Base-by-base conservation (phyloP, 495 filamentous ascomycete species). In the Pyronema omphalodes region DNA sequence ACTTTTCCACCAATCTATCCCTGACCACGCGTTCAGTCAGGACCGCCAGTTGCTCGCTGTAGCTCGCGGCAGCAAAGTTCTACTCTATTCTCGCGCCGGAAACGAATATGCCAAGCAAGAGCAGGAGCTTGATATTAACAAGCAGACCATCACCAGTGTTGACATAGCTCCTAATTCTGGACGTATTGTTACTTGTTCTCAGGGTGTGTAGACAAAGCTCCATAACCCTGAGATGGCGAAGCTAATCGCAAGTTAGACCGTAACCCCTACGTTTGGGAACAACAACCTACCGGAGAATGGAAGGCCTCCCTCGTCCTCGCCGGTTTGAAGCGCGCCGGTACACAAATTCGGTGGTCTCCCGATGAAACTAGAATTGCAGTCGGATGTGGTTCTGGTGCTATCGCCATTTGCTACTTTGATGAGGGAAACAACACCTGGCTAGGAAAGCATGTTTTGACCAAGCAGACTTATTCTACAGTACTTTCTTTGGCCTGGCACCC, bases 381-480 rank as follows among this genome's bases (percentile, higher is more conserved):
- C 18, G 93, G 91, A 53, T 95, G 88, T 37, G 91, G 91, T 55
- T 91, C 93, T 57, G 78, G 93, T 52, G 81, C 93, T 52, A 94
- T 98, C 62, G 85, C 91, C n/a, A 78, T 95, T 60, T 98, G 91
- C 73, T 95, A 95, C 72, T 98, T 96, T 59, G 91, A 98, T 63
- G 83, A 91, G 64, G 93, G 96, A 69, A 95, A 96, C 66, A 86
- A 96, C 71, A 96, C 93, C 93, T 98, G 91, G 91, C 89, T 96
- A 6, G 94, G 88, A 37, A 98, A 96, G 73, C 91, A 98, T 68
- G 23, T 29, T 5, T 68, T 98, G 55, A 95, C 94, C 76, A 96
- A 95, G 73, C 91, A 93, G 6, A 91, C 96, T 61, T 84, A 91
- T 50, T 89, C 84, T 63, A 98, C 91, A 44, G 85, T 98, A 60